Evolutionary conservation across 495 filamentous ascomycete species (phyloP).

Genomic region (Aspergillus sparsus): DNA sequence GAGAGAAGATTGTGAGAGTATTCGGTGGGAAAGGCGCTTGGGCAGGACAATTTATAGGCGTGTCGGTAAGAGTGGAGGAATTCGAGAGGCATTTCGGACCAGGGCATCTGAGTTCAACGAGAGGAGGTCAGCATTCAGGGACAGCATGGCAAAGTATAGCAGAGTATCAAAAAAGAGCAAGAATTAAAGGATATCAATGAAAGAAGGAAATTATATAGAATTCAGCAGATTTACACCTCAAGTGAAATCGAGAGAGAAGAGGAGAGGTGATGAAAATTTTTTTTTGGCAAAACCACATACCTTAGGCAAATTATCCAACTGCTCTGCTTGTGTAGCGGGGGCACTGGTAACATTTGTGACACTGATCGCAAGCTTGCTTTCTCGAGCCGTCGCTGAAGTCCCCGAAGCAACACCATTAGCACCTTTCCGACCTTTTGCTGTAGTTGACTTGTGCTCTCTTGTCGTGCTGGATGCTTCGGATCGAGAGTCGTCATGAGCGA

Average conservation of each 20-base stretch:
- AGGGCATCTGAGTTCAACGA: constrained; percentile 60
- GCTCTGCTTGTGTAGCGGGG: constrained; percentile 31
- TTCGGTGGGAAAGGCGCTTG: constrained; percentile 66
- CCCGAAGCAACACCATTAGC: constrained; percentile 17
- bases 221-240: no score
- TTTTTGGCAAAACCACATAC: constrained; percentile 28
- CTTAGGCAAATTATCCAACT: constrained; percentile 34
- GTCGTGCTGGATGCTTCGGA: constrained; percentile 57
- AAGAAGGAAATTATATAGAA: not conserved
- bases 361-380: constrained; percentile 29
- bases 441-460: constrained; percentile 43
- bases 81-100: constrained; percentile 69
- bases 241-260: not conserved
- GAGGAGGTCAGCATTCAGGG: constrained; percentile 17
- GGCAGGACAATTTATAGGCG: constrained; percentile 70
- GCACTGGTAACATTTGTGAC: constrained; percentile 41
- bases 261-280: constrained; percentile 5
- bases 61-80: constrained; percentile 81
- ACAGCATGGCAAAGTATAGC: not conserved
- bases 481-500: constrained; percentile 52
- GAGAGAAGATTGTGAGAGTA: constrained; percentile 73
- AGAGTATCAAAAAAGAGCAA: not conserved
- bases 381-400: constrained; percentile 12
- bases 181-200: not conserved
- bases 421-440: constrained; percentile 39